phyloP scores from a whole-genome alignment of 1,284 basidiomycete species.

The Cryptococcus amylolentus region DNA sequence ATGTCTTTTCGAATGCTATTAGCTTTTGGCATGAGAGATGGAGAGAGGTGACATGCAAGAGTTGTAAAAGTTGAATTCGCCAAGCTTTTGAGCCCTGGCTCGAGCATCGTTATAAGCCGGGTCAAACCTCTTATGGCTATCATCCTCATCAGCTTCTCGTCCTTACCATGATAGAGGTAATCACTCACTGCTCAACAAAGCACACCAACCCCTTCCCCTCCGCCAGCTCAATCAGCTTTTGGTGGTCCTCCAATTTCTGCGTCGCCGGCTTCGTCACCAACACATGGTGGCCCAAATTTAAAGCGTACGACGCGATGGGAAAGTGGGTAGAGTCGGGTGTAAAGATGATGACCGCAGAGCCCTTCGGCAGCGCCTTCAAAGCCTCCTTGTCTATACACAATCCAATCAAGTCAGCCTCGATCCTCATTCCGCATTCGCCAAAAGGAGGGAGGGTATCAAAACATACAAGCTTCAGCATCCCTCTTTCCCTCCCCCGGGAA shows the following conservation, averaged over 20 bases:
- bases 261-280: slow-evolving; percentile 90
- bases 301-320: slow-evolving; percentile 77
- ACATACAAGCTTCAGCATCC: slow-evolving; percentile 77
- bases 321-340: slow-evolving; percentile 65
- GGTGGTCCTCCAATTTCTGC: slow-evolving; percentile 77
- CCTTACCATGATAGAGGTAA: not conserved
- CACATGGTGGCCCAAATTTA: slow-evolving; percentile 78
- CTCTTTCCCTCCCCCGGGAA: slow-evolving; percentile 68
- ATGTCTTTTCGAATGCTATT: slow-evolving; percentile 53
- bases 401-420: not conserved
- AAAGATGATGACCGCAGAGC: slow-evolving; percentile 75
- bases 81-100: slow-evolving; percentile 68
- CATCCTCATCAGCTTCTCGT: slow-evolving; percentile 42
- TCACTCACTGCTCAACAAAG: slow-evolving; percentile 72
- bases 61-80: slow-evolving; percentile 79
- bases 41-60: slow-evolving; percentile 23
- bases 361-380: slow-evolving; percentile 72
- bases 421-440: not conserved
- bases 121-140: slow-evolving; percentile 67
- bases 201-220: slow-evolving; percentile 75
- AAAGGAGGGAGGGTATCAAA: not conserved
- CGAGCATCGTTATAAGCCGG: slow-evolving; percentile 86
- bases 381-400: slow-evolving; percentile 68
- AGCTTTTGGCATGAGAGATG: not conserved
- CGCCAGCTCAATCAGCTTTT: slow-evolving; percentile 67